Conservation (phyloP, 192 early-diverging fungal species). For the Coemansia sp. region DNA sequence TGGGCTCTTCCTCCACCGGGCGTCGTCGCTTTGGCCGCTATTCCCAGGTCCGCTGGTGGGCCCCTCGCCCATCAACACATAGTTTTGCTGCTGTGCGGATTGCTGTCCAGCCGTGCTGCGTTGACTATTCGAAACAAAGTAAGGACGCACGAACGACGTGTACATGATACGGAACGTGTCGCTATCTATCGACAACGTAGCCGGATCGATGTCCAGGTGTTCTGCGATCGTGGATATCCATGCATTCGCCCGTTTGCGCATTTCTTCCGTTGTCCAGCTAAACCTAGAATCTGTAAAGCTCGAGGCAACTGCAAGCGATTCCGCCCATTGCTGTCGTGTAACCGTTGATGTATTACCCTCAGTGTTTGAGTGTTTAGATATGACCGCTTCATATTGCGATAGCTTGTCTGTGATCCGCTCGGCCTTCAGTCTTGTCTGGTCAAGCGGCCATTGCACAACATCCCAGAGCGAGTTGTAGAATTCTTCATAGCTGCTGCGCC, state of each 20-base stretch:
- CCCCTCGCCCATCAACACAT: conserved; percentile 6
- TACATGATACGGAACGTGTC: conserved; percentile 17
- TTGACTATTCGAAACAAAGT: conserved; percentile 16
- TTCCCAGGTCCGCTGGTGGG: background rate
- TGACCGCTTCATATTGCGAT: background rate
- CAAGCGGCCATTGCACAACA: conserved; percentile 3
- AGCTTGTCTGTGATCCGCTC: conserved; percentile 1
- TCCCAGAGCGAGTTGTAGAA: conserved; percentile 36
- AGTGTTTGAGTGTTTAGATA: background rate
- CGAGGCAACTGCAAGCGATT: conserved; percentile 27
- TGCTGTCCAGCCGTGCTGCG: background rate
- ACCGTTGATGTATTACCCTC: background rate
- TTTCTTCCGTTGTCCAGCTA: conserved; percentile 14
- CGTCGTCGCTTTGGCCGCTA: conserved; percentile 4
- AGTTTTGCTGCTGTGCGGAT: background rate
- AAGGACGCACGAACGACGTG: conserved; percentile 23
- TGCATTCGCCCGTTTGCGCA: conserved; percentile 3
- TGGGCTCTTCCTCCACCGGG: conserved; percentile 19
- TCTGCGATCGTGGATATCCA: conserved; percentile 14
- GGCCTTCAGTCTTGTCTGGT: background rate
- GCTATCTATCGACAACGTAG: background rate
- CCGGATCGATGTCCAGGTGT: background rate
- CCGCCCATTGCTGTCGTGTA: conserved; percentile 5
- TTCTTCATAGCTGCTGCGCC: conserved; percentile 13
- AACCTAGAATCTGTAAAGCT: conserved; percentile 19